Conservation (phyloP, 73 alveolate genomes). For the Blepharisma japonicum region DNA sequence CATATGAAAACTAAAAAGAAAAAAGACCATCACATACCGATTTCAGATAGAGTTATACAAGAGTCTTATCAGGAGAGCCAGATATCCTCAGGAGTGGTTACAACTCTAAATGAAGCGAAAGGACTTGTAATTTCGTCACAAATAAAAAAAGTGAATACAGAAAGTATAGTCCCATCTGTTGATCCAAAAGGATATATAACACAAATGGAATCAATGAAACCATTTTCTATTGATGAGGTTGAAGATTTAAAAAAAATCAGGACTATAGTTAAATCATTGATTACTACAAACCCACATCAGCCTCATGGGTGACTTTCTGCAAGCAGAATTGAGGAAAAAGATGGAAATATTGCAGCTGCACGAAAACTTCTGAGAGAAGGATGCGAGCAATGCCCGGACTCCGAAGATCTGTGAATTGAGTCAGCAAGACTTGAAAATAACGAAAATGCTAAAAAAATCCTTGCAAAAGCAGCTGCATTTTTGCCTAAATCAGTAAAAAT, state of each 20-base stretch:
- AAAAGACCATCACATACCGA: constrained; percentile 40
- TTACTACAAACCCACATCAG: constrained; percentile 76
- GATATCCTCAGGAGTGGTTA: constrained; percentile 27
- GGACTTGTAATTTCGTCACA: constrained; percentile 17
- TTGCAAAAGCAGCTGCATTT: constrained; percentile 71
- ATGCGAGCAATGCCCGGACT: constrained; percentile 70
- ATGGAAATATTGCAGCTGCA: constrained; percentile 86
- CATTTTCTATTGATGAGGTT: constrained; percentile 54
- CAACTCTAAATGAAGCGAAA: neutral
- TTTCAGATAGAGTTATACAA: constrained; percentile 48
- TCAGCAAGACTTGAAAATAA: constrained; percentile 87
- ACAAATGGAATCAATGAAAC: constrained; percentile 36
- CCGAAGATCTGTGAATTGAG: constrained; percentile 96
- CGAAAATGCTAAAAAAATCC: constrained; percentile 69
- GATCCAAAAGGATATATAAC: constrained; percentile 47
- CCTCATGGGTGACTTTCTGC: constrained; percentile 95
- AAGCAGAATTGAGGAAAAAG: constrained; percentile 93
- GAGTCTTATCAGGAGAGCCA: constrained; percentile 48
- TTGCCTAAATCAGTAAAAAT: constrained; percentile 83
- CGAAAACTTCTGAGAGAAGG: constrained; percentile 82
- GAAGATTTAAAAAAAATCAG: constrained; percentile 91
- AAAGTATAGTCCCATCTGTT: constrained; percentile 30
- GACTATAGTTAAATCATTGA: constrained; percentile 68
- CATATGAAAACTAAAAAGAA: constrained; percentile 41
- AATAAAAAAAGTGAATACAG: constrained; percentile 2